These are phyloP conservation scores for Syzygium aqueum DNA, from an alignment of 345 rosid species.

Conservation along the genomic window DNA sequence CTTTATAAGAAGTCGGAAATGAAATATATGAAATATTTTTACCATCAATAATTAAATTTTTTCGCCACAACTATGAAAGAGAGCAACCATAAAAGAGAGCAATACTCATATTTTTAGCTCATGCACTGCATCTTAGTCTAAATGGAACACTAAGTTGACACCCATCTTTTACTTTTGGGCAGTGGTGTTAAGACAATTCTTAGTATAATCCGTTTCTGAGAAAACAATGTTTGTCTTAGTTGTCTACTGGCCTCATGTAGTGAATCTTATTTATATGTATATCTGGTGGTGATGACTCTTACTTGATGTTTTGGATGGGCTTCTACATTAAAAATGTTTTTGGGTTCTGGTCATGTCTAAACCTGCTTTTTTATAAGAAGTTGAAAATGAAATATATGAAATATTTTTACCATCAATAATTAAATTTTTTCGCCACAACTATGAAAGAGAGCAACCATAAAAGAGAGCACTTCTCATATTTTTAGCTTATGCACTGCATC, in stretches of 20 bases:
- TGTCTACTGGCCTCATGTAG: background rate
- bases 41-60: background rate
- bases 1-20: background rate
- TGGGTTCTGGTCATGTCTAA: background rate
- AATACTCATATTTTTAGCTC: background rate
- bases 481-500: background rate
- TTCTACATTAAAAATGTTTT: background rate
- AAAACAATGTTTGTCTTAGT: background rate
- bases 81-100: background rate
- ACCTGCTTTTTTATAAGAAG: background rate
- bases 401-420: background rate
- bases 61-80: background rate
- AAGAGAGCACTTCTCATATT: background rate
- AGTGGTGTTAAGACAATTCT: background rate
- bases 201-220: background rate
- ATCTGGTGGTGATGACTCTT: background rate
- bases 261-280: background rate
- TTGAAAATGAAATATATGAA: background rate
- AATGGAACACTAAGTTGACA: background rate
- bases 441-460: background rate
- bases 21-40: background rate
- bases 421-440: background rate
- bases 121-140: background rate
- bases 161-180: background rate
- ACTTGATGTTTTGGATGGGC: background rate